Conservation (phyloP, 768 basidiomycete species). For the Naganishia antarctica region DNA sequence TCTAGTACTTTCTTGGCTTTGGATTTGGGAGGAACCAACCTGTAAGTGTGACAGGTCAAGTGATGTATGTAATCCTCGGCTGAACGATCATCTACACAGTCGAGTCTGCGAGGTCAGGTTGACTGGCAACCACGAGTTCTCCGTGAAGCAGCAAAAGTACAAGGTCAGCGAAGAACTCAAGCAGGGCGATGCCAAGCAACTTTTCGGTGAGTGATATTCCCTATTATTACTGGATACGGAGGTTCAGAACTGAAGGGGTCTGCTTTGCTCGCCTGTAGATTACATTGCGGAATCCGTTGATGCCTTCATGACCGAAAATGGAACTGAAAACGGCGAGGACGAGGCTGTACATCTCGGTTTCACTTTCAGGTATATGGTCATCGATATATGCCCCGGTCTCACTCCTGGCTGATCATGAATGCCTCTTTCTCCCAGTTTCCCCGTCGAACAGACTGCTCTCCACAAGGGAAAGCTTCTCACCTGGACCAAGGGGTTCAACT, state of each 20-base stretch:
- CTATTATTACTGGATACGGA: constrained; percentile 23
- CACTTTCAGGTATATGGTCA: constrained; percentile 61
- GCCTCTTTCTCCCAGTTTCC: constrained; percentile 60
- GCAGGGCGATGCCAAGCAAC: constrained; percentile 75
- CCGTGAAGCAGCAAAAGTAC: constrained; percentile 90
- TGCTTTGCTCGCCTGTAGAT: constrained; percentile 55
- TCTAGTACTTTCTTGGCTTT: constrained; percentile 87
- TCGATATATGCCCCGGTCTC: neutral
- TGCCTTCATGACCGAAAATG: constrained; percentile 73
- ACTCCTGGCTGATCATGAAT: neutral
- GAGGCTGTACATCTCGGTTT: constrained; percentile 67
- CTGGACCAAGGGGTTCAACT: constrained; percentile 86
- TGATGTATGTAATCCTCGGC: too few relatives aligned
- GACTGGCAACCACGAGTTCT: constrained; percentile 83
- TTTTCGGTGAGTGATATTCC: constrained; percentile 65
- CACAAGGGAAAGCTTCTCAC: constrained; percentile 83
- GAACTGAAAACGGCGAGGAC: constrained; percentile 43
- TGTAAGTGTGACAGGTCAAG: too few relatives aligned
- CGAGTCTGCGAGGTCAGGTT: constrained; percentile 91
- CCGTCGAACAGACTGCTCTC: constrained; percentile 92
- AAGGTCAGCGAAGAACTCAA: constrained; percentile 90
- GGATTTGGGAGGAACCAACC: constrained; percentile 94
- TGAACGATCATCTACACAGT: constrained; percentile 54
- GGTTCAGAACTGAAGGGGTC: neutral
- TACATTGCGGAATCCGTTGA: constrained; percentile 97